Evolutionary conservation across 140 eudicot species (phyloP).

Genomic region (Cichorium intybus): DNA sequence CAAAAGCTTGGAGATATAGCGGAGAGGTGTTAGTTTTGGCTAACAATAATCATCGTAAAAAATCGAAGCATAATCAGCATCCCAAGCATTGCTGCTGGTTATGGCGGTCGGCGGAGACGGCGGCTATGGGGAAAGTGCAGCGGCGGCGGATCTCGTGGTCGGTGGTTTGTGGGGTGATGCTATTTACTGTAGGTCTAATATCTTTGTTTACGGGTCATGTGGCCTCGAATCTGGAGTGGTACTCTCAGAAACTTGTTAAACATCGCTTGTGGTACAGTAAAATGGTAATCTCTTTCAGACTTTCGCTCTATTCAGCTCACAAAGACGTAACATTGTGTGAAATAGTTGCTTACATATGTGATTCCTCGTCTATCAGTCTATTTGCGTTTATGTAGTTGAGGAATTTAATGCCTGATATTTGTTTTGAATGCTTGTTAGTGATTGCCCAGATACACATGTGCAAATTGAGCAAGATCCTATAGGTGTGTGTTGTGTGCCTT

Average conservation of each 20-base stretch:
- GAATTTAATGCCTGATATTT: neutral
- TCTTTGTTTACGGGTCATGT: slow-evolving; percentile 68
- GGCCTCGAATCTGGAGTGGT: slow-evolving; percentile 79
- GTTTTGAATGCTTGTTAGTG: neutral
- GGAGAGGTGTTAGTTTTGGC: slow-evolving; percentile 21
- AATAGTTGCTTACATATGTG: slow-evolving; percentile 8
- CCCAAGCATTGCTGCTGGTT: slow-evolving; percentile 30
- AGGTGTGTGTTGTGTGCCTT: slow-evolving; percentile 4
- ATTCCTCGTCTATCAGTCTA: neutral
- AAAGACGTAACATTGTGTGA: slow-evolving; percentile 1
- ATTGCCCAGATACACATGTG: neutral
- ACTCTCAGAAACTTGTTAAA: slow-evolving; percentile 55
- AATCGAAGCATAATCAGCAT: slow-evolving; percentile 17
- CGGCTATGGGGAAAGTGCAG: slow-evolving; percentile 23
- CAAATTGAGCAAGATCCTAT: neutral
- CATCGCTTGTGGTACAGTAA: slow-evolving; percentile 38
- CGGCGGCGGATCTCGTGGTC: slow-evolving; percentile 49
- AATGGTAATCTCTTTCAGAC: slow-evolving; percentile 30
- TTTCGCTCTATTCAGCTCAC: neutral
- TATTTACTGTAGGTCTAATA: slow-evolving; percentile 57
- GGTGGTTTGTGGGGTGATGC: slow-evolving; percentile 58
- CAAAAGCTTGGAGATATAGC: slow-evolving; percentile 26
- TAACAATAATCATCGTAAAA: slow-evolving; percentile 21
- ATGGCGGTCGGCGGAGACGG: slow-evolving; percentile 26
- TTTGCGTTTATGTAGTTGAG: slow-evolving; percentile 9